phyloP scores from a whole-genome alignment of 2,329 filamentous ascomycete genomes.

The Ophiostoma piceae region DNA sequence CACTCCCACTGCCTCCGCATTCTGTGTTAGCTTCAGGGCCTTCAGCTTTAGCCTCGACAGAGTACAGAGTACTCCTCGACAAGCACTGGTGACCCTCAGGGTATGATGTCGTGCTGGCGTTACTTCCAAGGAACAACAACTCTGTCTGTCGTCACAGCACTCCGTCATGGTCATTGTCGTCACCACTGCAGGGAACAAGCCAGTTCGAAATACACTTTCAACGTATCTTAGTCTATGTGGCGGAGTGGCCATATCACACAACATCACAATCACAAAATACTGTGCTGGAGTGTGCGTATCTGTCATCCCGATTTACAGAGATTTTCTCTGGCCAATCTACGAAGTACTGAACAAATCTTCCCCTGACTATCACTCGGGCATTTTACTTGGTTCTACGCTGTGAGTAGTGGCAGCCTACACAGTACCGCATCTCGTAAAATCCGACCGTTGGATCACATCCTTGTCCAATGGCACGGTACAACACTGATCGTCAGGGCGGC shows the following conservation, averaged over 20 bases:
- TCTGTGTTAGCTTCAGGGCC: neutral
- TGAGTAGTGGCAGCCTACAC: too few species aligned
- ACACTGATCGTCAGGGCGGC: neutral
- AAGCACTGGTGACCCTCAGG: neutral
- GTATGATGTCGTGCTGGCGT: conserved; percentile 3
- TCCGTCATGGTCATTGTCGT: neutral
- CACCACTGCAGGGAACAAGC: neutral
- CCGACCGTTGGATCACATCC: neutral
- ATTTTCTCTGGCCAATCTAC: neutral
- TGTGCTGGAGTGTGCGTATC: neutral
- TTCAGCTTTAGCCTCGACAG: neutral
- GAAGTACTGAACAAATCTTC: neutral
- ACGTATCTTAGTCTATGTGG: neutral
- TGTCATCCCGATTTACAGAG: neutral
- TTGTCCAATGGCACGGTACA: neutral
- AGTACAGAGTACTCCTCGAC: neutral
- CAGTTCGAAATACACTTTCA: neutral
- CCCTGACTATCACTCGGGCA: neutral
- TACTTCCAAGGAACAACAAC: neutral
- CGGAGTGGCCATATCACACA: neutral
- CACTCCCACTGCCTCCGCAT: neutral
- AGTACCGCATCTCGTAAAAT: neutral
- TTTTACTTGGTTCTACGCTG: neutral
- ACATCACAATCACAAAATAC: neutral
- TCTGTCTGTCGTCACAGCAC: neutral